These are phyloP conservation scores for Mortierella sp. DNA, from an alignment of 371 early-diverging fungal genomes.

Conservation along the genomic window DNA sequence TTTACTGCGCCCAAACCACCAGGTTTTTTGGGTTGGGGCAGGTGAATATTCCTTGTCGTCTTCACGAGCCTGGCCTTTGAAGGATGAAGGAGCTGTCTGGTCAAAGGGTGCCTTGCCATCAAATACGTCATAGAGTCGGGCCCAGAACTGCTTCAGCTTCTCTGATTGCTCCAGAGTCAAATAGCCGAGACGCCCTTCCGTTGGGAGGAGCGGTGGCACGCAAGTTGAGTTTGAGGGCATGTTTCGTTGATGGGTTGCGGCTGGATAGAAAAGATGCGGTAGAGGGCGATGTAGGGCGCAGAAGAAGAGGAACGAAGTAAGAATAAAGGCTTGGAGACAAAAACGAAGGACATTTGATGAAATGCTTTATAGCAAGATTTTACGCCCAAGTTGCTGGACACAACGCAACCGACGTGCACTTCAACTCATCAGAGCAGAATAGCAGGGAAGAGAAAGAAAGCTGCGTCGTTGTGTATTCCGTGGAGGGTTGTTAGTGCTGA, in stretches of 20 bases:
- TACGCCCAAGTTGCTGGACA: too few relatives aligned
- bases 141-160: slow-evolving; percentile 67
- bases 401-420: too few relatives aligned
- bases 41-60: neutral
- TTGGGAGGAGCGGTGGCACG: slow-evolving; percentile 20
- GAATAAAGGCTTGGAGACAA: too few relatives aligned
- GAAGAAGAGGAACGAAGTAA: neutral
- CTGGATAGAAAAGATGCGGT: slow-evolving; percentile 7
- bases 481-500: too few relatives aligned
- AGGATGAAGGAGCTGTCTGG: slow-evolving; percentile 42
- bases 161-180: slow-evolving; percentile 62
- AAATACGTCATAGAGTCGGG: slow-evolving; percentile 62
- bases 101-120: slow-evolving; percentile 47
- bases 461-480: too few relatives aligned
- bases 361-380: too few relatives aligned
- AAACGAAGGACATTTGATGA: too few relatives aligned
- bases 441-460: too few relatives aligned
- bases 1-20: slow-evolving; percentile 41
- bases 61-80: slow-evolving; percentile 48
- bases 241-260: neutral
- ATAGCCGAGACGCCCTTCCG: slow-evolving; percentile 58
- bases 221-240: slow-evolving; percentile 11
- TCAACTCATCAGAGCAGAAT: too few relatives aligned
- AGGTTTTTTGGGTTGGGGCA: slow-evolving; percentile 18
- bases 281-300: neutral